phyloP scores from a whole-genome alignment of 257 asterid species.

The Petunia secreta region DNA sequence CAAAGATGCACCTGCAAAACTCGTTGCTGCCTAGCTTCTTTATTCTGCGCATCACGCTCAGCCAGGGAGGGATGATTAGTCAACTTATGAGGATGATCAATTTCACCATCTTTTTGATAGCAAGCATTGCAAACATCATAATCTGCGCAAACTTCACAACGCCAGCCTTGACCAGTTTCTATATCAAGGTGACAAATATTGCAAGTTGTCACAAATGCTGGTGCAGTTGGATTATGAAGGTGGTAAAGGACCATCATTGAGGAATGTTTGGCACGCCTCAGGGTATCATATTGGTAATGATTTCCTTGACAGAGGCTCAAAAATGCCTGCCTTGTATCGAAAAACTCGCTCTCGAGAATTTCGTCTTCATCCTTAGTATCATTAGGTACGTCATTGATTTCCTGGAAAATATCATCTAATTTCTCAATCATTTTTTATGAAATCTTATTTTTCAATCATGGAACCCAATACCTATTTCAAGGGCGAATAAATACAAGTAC shows the following conservation, averaged over 20 bases:
- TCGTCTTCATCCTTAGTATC: constrained; percentile 92
- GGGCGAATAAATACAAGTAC: constrained; percentile 26
- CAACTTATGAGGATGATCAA: constrained; percentile 85
- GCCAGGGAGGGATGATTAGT: constrained; percentile 75
- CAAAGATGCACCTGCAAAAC: constrained; percentile 69
- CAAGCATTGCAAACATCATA: constrained; percentile 89
- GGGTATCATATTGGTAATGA: constrained; percentile 97
- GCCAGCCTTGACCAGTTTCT: constrained; percentile 99
- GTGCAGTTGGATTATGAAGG: constrained; percentile 98
- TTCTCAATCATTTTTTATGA: constrained; percentile 24
- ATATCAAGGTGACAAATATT: constrained; percentile 72
- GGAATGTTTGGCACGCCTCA: constrained; percentile 97
- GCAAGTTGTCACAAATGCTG: constrained; percentile 85
- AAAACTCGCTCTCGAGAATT: constrained; percentile 94
- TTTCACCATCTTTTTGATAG: constrained; percentile 82
- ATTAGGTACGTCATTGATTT: constrained; percentile 61
- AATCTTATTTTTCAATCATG: background rate
- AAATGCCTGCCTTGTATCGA: constrained; percentile 98
- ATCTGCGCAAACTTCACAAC: constrained; percentile 93
- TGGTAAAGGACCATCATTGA: constrained; percentile 99
- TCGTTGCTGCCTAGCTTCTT: constrained; percentile 88
- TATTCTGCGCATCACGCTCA: constrained; percentile 88
- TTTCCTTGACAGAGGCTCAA: constrained; percentile 98
- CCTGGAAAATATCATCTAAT: constrained; percentile 52
- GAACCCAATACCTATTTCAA: constrained; percentile 8